Evolutionary conservation across 2,329 filamentous ascomycete genomes (phyloP).

Genomic region (Verticillium zaregamsianum): DNA sequence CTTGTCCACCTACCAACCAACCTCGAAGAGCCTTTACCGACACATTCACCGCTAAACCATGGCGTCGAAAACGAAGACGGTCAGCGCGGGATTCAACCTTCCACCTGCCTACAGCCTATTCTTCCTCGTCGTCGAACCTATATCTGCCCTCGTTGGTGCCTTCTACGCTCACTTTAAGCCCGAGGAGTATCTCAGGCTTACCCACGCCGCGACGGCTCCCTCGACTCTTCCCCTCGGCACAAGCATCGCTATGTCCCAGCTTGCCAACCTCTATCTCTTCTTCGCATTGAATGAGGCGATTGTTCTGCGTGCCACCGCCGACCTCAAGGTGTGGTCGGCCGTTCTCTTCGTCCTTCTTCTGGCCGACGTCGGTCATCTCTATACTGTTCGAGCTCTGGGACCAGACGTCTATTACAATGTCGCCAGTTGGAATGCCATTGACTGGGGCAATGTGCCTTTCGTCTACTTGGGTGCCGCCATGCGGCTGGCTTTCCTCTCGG

Average conservation of each 20-base stretch:
- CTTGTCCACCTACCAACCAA: not conserved
- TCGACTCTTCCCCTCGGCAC: constrained; percentile 52
- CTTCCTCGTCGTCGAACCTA: constrained; percentile 69
- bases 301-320: constrained; percentile 64
- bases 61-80: not conserved
- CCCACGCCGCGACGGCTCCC: constrained; percentile 50
- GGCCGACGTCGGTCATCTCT: constrained; percentile 74
- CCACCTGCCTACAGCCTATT: constrained; percentile 64
- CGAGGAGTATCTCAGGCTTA: constrained; percentile 58
- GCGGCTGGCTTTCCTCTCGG: constrained; percentile 54
- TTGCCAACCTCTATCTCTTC: constrained; percentile 74
- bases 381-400: constrained; percentile 58
- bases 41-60: not conserved
- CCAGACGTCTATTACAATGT: constrained; percentile 59
- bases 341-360: constrained; percentile 65
- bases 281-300: constrained; percentile 75
- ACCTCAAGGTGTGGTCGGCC: constrained; percentile 65
- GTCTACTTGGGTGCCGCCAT: constrained; percentile 62
- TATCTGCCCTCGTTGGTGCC: constrained; percentile 48
- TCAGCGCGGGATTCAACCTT: constrained; percentile 37
- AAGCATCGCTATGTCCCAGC: constrained; percentile 65
- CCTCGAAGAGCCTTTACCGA: not conserved
- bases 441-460: constrained; percentile 65
- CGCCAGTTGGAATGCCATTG: constrained; percentile 60
- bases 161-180: constrained; percentile 48